Base-by-base conservation (phyloP, 1,284 basidiomycete species). In the Cyathus pygmaeus region DNA sequence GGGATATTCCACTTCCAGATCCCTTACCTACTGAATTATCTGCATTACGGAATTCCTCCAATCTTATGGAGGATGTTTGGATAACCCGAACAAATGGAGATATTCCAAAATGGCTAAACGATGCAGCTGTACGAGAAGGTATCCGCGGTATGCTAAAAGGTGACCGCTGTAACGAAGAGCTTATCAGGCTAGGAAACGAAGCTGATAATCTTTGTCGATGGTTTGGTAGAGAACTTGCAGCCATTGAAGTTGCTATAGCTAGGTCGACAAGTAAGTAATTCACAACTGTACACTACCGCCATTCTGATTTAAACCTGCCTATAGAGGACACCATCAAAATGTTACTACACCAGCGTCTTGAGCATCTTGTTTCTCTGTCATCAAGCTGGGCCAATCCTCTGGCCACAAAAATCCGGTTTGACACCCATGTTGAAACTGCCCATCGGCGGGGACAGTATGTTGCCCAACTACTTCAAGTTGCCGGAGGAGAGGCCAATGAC, bases 21-120 rank as follows among this genome's bases (percentile, higher is more conserved):
- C 69, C 69, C 0, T 73, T 80, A 1, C 74, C 71, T 0, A 72
- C 65, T 0, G 65, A 72, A 27, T 65, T 83, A 0, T 57, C 60
- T 0, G 65, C 65, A 0, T 69, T 83, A 15, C 65, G 73, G 2
- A 70, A 76, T 6, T 55, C 72, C 52, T 56, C 72, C 0, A 59
- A 41, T 3, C 63, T 83, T 0, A 75, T 81, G 68, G 70, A 81
- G 44, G 81, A 83, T 57, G 70, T 83, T 0, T 83, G 81, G 81
- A 75, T 80, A 6, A 61, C 67, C 0, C 68, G 61, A 1, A 57
- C 67, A 0, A 11, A 57, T 1, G 62, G 55, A 2, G 53, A 55
- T 3, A 41, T 60, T 31, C 79, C 77, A 1, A 55, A 53, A 10
- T 83, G 81, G 81, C 65, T 82, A 0, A 64, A 75, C 26, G 76